Conservation (phyloP, 345 rosid species). For the Gossypium raimondii region DNA sequence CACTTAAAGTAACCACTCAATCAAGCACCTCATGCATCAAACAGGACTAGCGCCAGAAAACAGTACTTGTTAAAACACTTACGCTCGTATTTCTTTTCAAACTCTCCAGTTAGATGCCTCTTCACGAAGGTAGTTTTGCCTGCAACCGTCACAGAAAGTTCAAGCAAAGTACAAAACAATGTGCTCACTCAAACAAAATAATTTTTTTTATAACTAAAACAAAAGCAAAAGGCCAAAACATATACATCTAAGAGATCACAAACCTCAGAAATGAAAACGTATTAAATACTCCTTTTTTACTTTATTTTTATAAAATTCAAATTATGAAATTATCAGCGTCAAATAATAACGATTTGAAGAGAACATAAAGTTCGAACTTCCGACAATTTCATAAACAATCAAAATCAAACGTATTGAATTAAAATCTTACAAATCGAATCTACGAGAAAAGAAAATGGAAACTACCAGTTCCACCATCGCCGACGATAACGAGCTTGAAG, state of each 20-base stretch:
- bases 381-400: too few relatives aligned
- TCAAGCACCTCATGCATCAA: neutral
- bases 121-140: constrained; percentile 89
- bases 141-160: constrained; percentile 15
- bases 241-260: neutral
- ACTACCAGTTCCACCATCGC: constrained; percentile 89
- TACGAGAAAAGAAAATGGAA: neutral
- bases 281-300: neutral
- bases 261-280: neutral
- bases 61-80: constrained; percentile 22
- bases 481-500: constrained; percentile 95
- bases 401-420: neutral
- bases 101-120: constrained; percentile 93
- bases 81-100: constrained; percentile 97
- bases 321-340: neutral
- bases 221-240: neutral
- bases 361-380: neutral
- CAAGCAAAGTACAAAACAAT: neutral
- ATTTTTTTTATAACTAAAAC: neutral
- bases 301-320: neutral
- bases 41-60: neutral
- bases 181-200: neutral
- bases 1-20: neutral
- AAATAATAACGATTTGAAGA: neutral
- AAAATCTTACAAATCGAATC: neutral